Base-by-base conservation (phyloP, 331 rosid species). In the Cydonia oblonga region DNA sequence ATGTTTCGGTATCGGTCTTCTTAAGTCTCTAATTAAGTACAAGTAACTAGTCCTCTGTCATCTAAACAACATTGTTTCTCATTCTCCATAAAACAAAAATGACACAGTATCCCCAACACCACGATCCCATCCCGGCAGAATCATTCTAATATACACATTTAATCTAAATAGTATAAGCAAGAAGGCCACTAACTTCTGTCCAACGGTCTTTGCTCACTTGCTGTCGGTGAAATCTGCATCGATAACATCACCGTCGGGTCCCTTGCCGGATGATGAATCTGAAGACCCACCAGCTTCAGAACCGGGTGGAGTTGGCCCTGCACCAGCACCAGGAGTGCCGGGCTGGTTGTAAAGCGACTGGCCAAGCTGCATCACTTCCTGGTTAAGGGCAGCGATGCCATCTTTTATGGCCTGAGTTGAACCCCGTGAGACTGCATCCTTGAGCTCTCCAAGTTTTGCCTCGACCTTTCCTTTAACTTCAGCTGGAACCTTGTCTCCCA, bases 321-420 rank as follows among this genome's bases (percentile, higher is more conserved):
- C 76, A 29, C 72, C 78, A 0, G 60, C 66, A 16, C 72, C 72
- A 2, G 75, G 46, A 16, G 70, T 18, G 19, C 81, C 72, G 2
- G 83, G 77, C 76, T 80, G 83, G 52, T 80, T 75, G 74, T 80
- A 80, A 22, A 75, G 76, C 15, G 83, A 80, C 59, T 80, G 83
- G 25, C 80, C 83, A 16, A 80, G 68, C 76, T 80, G 83, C 83
- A 80, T 80, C 11, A 80, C 83, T 70, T 80, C 83, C 73, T 75
- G 83, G 76, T 80, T 80, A 33, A 80, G 83, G 32, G 73, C 80
- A 1, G 83, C 80, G 18, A 80, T 80, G 42, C 66, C 76, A 24
- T 80, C 83, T 44, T 80, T 80, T 9, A 80, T 80, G 24, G 61
- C 76, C 58, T 80, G 83, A 33, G 83, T 80, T 15, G 83, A 80